These are phyloP conservation scores for Harringtonia lauricola DNA, from an alignment of 2,329 filamentous ascomycete genomes.

Conservation along the genomic window DNA sequence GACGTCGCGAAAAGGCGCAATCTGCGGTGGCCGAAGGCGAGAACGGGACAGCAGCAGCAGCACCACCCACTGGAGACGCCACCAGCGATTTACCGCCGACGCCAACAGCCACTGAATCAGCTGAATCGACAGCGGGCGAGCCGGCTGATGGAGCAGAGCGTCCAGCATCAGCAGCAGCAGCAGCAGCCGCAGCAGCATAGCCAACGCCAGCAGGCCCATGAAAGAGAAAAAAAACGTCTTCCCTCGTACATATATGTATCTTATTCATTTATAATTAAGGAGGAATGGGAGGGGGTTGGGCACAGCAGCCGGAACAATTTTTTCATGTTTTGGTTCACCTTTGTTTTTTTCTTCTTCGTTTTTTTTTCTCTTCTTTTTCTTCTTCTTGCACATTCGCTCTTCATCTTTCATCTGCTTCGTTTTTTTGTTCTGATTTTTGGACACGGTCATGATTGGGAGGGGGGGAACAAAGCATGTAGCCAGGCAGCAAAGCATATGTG, in stretches of 20 bases:
- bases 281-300: no score
- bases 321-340: no score
- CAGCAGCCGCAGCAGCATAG: background rate
- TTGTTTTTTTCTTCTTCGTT: background rate
- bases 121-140: background rate
- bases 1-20: constrained; percentile 51
- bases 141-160: background rate
- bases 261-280: no score
- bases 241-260: no score
- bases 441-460: background rate
- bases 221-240: background rate
- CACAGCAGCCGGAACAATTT: no score
- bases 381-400: no score
- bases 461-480: no score
- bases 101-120: constrained; percentile 5
- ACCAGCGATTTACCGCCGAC: background rate
- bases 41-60: constrained; percentile 25
- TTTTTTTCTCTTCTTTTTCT: background rate
- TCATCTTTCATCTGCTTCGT: background rate
- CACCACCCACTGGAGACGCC: constrained; percentile 7
- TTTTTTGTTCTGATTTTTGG: background rate
- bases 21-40: constrained; percentile 32
- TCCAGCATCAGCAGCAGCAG: background rate
- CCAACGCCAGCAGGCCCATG: background rate
- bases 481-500: background rate